A percentile compares a stretch with the other conserved stretches of the same genome.
These are phyloP conservation scores for Pharnaceum exiguum DNA, from an alignment of 148 eudicot species.

Conservation along the genomic window DNA sequence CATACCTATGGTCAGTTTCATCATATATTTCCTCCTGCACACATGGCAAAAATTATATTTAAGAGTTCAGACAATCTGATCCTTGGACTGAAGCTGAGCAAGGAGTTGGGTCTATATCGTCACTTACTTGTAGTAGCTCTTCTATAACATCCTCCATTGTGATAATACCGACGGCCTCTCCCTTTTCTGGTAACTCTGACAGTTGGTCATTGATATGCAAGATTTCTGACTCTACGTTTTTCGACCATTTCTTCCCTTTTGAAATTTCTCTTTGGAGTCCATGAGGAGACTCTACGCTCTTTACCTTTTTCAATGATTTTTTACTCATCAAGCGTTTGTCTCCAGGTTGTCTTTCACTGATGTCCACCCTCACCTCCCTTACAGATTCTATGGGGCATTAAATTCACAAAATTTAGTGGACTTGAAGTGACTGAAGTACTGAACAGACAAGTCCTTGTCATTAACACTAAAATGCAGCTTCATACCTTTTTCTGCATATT, in stretches of 20 bases:
- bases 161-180: slow-evolving; percentile 54
- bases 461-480: slow-evolving; percentile 9
- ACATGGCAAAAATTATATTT: background rate
- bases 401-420: background rate
- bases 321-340: slow-evolving; percentile 7
- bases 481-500: slow-evolving; percentile 21
- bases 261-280: slow-evolving; percentile 16
- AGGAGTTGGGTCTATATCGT: background rate
- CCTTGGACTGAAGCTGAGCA: background rate
- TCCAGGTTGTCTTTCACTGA: slow-evolving; percentile 4
- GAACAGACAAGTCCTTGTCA: background rate
- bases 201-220: slow-evolving; percentile 24
- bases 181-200: slow-evolving; percentile 30
- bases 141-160: slow-evolving; percentile 62
- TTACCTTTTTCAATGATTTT: slow-evolving; percentile 15
- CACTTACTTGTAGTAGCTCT: slow-evolving; percentile 34
- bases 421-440: slow-evolving; percentile 1
- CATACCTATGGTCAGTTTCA: slow-evolving; percentile 25
- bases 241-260: slow-evolving; percentile 42
- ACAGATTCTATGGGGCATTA: slow-evolving; percentile 1
- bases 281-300: slow-evolving; percentile 6
- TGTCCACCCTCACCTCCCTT: slow-evolving; percentile 21
- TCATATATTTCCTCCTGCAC: slow-evolving; percentile 33
- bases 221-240: slow-evolving; percentile 34
- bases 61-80: background rate